Conservation (phyloP, 352 stramenopile species). For the Globisporangium echinulatum region DNA sequence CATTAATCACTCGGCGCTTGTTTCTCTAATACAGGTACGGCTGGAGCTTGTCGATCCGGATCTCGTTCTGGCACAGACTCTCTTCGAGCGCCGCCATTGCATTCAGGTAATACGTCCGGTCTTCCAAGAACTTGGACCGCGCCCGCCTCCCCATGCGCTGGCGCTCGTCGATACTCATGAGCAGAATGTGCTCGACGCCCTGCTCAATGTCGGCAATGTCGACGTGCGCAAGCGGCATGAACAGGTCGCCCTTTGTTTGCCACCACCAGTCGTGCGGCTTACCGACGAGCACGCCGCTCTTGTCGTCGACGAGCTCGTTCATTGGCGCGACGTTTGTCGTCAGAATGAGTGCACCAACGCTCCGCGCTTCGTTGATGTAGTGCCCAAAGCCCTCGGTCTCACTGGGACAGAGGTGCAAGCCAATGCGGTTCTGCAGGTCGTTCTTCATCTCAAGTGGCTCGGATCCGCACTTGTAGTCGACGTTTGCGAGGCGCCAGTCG, state of each 20-base stretch:
- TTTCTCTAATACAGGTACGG: constrained; percentile 63
- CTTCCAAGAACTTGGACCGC: constrained; percentile 65
- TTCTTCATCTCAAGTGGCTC: constrained; percentile 50
- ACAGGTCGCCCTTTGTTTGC: constrained; percentile 79
- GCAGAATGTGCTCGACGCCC: constrained; percentile 59
- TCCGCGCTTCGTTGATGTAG: constrained; percentile 83
- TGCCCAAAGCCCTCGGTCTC: constrained; percentile 79
- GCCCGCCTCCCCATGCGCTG: constrained; percentile 63
- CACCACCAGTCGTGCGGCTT: constrained; percentile 59
- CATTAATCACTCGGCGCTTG: no score
- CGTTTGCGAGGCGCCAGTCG: constrained; percentile 53
- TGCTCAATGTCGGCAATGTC: constrained; percentile 55
- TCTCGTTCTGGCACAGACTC: constrained; percentile 74
- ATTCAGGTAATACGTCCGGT: constrained; percentile 76
- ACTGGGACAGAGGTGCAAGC: constrained; percentile 68
- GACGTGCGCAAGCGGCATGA: constrained; percentile 71
- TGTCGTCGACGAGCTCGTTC: constrained; percentile 78
- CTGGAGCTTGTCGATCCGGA: constrained; percentile 67
- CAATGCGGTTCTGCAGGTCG: constrained; percentile 67
- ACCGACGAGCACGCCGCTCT: constrained; percentile 65
- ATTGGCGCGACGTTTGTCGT: constrained; percentile 77
- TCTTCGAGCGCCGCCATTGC: constrained; percentile 74
- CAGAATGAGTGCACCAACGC: constrained; percentile 60
- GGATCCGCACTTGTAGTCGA: constrained; percentile 68
- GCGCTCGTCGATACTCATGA: constrained; percentile 69